These are phyloP conservation scores for Salisapilia sapeloensis DNA, from an alignment of 352 stramenopile genomes.

Conservation along the genomic window DNA sequence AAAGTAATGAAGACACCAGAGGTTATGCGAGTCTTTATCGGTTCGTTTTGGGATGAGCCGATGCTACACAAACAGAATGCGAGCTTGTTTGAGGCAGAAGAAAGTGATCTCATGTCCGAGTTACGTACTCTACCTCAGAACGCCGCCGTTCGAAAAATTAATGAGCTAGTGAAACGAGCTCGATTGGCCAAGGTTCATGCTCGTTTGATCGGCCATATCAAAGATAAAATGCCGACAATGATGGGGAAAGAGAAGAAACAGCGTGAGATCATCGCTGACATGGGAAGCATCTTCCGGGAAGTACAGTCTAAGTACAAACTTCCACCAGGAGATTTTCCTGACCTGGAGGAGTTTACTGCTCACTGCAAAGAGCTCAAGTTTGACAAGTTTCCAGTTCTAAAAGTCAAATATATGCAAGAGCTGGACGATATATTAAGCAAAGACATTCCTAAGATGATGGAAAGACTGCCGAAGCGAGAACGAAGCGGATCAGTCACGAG, in stretches of 20 bases:
- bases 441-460: constrained; percentile 91
- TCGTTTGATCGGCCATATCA: constrained; percentile 95
- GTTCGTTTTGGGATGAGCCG: constrained; percentile 94
- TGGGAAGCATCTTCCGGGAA: constrained; percentile 92
- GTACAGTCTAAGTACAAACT: constrained; percentile 96
- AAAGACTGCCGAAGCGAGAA: constrained; percentile 44
- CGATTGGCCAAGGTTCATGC: constrained; percentile 93
- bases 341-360: constrained; percentile 76
- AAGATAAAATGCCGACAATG: constrained; percentile 92
- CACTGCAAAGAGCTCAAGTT: constrained; percentile 82
- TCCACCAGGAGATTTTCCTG: constrained; percentile 88
- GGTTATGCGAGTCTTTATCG: constrained; percentile 96
- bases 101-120: constrained; percentile 95
- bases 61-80: constrained; percentile 79
- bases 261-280: constrained; percentile 87
- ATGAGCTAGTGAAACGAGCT: constrained; percentile 92
- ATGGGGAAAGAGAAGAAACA: constrained; percentile 97
- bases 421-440: constrained; percentile 96
- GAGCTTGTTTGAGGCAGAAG: constrained; percentile 92
- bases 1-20: constrained; percentile 97
- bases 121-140: constrained; percentile 91
- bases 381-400: constrained; percentile 82
- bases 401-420: constrained; percentile 90
- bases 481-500: constrained; percentile 11
- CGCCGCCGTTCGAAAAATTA: constrained; percentile 88